Percentiles rank a stretch among this genome's conserved stretches.
Conservation (phyloP, 805 yeast genomes). For the Pichia nakasei region DNA sequence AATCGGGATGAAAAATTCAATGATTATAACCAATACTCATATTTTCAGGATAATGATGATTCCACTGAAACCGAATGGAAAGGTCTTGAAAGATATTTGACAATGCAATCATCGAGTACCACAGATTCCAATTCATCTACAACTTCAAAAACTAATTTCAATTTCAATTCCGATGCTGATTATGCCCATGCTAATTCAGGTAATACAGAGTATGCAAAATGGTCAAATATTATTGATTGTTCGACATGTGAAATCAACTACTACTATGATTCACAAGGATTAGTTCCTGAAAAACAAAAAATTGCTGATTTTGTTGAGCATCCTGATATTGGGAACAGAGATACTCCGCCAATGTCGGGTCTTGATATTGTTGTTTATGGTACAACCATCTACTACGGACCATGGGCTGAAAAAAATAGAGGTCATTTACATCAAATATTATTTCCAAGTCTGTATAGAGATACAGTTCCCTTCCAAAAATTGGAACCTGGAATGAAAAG, state of each 20-base stretch:
- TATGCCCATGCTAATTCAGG: too few species aligned
- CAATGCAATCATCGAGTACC: conserved; percentile 10
- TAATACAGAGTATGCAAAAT: conserved; percentile 84
- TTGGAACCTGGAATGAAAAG: conserved; percentile 45
- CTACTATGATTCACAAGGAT: conserved; percentile 68
- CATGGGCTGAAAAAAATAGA: conserved; percentile 91
- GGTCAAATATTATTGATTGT: conserved; percentile 59
- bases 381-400: conserved; percentile 77
- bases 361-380: conserved; percentile 48
- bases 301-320: conserved; percentile 30
- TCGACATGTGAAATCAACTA: conserved; percentile 45
- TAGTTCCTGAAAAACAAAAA: conserved; percentile 33
- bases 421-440: conserved; percentile 53
- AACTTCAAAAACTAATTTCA: neutral
- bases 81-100: conserved; percentile 67
- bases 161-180: neutral
- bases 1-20: neutral
- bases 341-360: conserved; percentile 52
- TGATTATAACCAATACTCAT: neutral
- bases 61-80: conserved; percentile 44
- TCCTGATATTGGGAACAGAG: conserved; percentile 52
- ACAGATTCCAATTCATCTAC: conserved; percentile 1
- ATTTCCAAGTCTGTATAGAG: conserved; percentile 59
- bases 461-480: conserved; percentile 33
- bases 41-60: neutral